Conservation (phyloP, 2,329 filamentous ascomycete genomes). For the Metarhizium sp. region DNA sequence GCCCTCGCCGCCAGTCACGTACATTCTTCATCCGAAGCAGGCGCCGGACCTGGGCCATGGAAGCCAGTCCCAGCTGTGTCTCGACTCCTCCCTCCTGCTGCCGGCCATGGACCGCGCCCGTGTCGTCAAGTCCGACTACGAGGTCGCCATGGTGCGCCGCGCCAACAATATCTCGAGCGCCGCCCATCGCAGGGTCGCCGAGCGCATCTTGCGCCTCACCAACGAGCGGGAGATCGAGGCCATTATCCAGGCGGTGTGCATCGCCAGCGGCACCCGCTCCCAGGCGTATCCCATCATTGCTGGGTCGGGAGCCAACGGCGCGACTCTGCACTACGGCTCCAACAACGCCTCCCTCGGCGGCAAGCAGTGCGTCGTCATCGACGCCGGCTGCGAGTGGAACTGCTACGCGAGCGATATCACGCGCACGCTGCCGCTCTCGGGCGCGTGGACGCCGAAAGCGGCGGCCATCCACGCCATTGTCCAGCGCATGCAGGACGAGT, state of each 20-base stretch:
- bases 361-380: slow-evolving; percentile 68
- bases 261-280: slow-evolving; percentile 59
- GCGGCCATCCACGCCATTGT: slow-evolving; percentile 70
- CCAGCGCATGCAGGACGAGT: slow-evolving; percentile 68
- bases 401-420: slow-evolving; percentile 89
- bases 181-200: slow-evolving; percentile 67
- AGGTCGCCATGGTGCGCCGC: slow-evolving; percentile 70
- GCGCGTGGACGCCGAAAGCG: slow-evolving; percentile 58
- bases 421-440: slow-evolving; percentile 71
- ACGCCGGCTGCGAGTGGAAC: slow-evolving; percentile 78
- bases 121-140: slow-evolving; percentile 77
- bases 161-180: slow-evolving; percentile 72
- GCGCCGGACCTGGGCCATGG: slow-evolving; percentile 12
- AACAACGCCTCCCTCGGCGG: slow-evolving; percentile 67
- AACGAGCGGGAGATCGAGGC: slow-evolving; percentile 83
- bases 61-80: slow-evolving; percentile 17
- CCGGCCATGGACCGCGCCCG: slow-evolving; percentile 72
- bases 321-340: slow-evolving; percentile 75
- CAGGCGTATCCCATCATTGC: slow-evolving; percentile 89
- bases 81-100: slow-evolving; percentile 47
- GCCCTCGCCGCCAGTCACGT: slow-evolving; percentile 29
- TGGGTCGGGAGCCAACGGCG: slow-evolving; percentile 71
- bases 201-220: slow-evolving; percentile 48
- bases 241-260: slow-evolving; percentile 63
- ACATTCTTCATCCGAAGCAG: slow-evolving; percentile 40